Conservation (phyloP, 441 rosid genomes). For the Flueggea neowawraea region DNA sequence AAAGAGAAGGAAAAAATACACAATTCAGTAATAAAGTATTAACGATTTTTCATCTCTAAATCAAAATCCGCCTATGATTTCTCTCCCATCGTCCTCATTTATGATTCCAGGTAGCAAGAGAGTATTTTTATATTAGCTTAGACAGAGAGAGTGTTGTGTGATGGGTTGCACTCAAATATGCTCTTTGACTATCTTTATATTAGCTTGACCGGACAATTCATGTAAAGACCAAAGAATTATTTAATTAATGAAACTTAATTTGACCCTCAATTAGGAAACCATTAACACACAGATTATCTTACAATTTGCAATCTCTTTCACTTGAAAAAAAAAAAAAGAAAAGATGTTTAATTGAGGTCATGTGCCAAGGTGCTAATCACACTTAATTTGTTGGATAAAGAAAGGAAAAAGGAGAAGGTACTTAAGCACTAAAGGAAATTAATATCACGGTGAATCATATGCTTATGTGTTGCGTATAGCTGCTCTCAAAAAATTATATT, state of each 20-base stretch:
- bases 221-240: background rate
- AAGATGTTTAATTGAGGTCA: background rate
- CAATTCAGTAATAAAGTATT: too few species aligned
- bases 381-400: background rate
- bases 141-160: background rate
- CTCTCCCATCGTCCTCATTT: too few species aligned
- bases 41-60: too few species aligned
- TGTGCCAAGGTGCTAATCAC: background rate
- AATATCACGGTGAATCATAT: too few species aligned
- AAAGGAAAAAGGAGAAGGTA: too few species aligned
- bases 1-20: too few species aligned
- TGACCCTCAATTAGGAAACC: constrained; percentile 3
- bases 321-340: background rate
- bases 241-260: background rate
- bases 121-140: too few species aligned
- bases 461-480: too few species aligned
- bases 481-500: too few species aligned
- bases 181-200: constrained; percentile 30
- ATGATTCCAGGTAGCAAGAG: too few species aligned
- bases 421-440: too few species aligned
- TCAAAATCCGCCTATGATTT: too few species aligned
- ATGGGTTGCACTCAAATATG: constrained; percentile 44
- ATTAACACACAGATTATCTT: background rate
- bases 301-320: background rate
- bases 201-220: constrained; percentile 28